Conservation (phyloP, 257 asterid genomes). For the Eucommia ulmoides region DNA sequence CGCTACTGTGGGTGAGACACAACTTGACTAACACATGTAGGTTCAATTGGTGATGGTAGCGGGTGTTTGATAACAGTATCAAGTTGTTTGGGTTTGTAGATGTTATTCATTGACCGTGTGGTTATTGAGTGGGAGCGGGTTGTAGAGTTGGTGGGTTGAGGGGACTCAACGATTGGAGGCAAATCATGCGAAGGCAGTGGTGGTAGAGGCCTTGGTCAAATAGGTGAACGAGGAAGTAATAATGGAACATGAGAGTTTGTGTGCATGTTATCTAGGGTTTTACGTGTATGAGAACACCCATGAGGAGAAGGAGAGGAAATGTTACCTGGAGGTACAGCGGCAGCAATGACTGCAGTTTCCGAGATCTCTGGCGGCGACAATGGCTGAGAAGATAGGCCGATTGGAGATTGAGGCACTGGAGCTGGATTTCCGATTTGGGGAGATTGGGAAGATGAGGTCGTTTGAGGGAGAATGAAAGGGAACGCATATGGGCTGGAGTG, state of each 20-base stretch:
- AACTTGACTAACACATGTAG: not conserved
- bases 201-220: not conserved
- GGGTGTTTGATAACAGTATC: not conserved
- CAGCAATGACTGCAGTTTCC: not conserved
- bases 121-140: not conserved
- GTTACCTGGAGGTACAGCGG: not conserved
- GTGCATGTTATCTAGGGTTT: no score
- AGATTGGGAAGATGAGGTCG: not conserved
- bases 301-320: not conserved
- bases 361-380: not conserved
- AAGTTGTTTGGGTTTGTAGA: not conserved
- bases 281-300: no score
- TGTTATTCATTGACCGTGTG: not conserved
- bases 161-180: not conserved
- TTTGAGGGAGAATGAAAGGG: not conserved
- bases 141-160: not conserved
- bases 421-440: not conserved
- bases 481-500: not conserved
- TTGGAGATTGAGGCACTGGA: no score
- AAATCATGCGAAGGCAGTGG: not conserved
- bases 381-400: not conserved
- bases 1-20: not conserved
- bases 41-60: not conserved
- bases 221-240: not conserved
- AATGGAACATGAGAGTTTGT: no score